Evolutionary conservation across 495 filamentous ascomycete genomes (phyloP).

Genomic region (Aspergillus asperescens): DNA sequence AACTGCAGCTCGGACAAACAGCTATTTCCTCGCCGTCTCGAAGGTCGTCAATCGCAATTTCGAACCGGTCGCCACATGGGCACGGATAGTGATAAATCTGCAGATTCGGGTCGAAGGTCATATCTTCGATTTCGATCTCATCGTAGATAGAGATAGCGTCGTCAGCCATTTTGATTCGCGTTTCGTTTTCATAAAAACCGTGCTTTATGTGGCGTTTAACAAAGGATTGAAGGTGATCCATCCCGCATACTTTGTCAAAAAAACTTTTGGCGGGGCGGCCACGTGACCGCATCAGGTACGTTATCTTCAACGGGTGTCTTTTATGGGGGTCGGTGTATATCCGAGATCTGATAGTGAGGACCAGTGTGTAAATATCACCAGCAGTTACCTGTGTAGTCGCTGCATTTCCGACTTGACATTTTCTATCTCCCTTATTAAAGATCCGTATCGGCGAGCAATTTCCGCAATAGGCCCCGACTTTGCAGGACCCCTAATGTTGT

Average conservation of each 20-base stretch:
- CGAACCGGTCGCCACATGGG: slow-evolving; percentile 94
- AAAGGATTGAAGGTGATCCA: background rate
- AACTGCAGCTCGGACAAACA: slow-evolving; percentile 90
- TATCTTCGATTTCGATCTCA: slow-evolving; percentile 99
- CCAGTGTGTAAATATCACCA: background rate
- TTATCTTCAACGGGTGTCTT: no score
- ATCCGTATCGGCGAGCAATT: slow-evolving; percentile 56
- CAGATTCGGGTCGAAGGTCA: slow-evolving; percentile 79
- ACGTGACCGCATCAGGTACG: slow-evolving; percentile 31
- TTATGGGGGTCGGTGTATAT: slow-evolving; percentile 13
- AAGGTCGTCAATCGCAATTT: slow-evolving; percentile 81
- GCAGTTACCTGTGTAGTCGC: slow-evolving; percentile 34
- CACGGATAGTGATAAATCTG: slow-evolving; percentile 95
- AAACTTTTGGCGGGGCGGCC: slow-evolving; percentile 30
- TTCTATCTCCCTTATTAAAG: slow-evolving; percentile 48
- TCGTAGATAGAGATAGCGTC: slow-evolving; percentile 78
- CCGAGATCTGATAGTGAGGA: background rate
- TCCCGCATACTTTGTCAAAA: slow-evolving; percentile 13
- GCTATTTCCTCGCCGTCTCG: slow-evolving; percentile 86
- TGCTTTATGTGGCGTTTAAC: background rate
- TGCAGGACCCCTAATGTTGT: slow-evolving; percentile 16
- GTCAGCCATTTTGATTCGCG: slow-evolving; percentile 53
- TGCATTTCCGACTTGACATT: slow-evolving; percentile 55
- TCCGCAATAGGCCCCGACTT: slow-evolving; percentile 49
- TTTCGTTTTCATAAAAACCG: background rate